These are phyloP conservation scores for Poteriospumella lacustris DNA, from an alignment of 108 stramenopile genomes.

Conservation along the genomic window DNA sequence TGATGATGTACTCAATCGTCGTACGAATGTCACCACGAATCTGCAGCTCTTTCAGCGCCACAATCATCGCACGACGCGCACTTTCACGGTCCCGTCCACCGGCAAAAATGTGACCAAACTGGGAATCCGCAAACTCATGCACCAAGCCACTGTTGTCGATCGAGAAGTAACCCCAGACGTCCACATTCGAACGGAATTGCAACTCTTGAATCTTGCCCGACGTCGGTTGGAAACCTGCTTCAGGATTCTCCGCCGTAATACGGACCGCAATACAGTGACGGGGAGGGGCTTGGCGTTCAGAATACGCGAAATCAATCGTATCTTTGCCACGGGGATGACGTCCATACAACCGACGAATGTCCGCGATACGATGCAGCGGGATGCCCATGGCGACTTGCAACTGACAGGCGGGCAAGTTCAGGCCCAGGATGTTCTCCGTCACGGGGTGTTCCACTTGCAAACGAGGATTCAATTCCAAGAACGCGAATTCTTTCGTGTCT, in stretches of 20 bases:
- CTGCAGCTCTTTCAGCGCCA: conserved; percentile 91
- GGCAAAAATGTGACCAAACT: conserved; percentile 99
- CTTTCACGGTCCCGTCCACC: conserved; percentile 83
- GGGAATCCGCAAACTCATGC: conserved; percentile 99
- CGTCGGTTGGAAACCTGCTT: conserved; percentile 96
- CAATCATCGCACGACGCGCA: conserved; percentile 86
- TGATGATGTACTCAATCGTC: conserved; percentile 93
- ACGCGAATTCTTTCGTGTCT: conserved; percentile 74
- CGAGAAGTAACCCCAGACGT: conserved; percentile 99
- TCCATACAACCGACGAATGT: conserved; percentile 86
- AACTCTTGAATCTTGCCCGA: conserved; percentile 88
- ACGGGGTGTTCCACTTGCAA: conserved; percentile 99
- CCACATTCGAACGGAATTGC: conserved; percentile 93
- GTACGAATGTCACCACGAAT: conserved; percentile 99
- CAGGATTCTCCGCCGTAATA: conserved; percentile 98
- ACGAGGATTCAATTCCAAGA: conserved; percentile 93
- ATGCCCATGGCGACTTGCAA: conserved; percentile 99
- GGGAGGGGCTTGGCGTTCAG: conserved; percentile 34
- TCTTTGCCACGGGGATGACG: conserved; percentile 68
- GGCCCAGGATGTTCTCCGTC: conserved; percentile 97
- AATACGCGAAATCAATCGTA: conserved; percentile 53
- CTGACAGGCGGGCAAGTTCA: conserved; percentile 93
- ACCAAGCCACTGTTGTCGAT: conserved; percentile 94
- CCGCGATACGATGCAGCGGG: conserved; percentile 88
- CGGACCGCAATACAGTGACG: conserved; percentile 94